These are phyloP conservation scores for Diddensiella caesifluorescens DNA, from an alignment of 805 yeast genomes.

Conservation along the genomic window DNA sequence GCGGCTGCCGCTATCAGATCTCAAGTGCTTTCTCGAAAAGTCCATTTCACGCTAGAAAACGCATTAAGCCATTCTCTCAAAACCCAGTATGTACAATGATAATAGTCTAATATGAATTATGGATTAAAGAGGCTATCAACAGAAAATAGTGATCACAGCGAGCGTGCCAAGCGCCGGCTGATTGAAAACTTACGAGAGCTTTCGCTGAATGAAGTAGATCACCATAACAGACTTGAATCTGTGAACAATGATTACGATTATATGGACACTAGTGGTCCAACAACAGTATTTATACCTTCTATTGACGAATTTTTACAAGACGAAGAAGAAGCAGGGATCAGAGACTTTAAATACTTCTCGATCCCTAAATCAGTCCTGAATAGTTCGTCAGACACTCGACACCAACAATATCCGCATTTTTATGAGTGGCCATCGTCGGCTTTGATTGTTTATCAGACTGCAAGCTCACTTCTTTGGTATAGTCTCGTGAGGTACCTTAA, in stretches of 20 bases:
- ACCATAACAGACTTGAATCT: background rate
- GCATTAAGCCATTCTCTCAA: too few relatives aligned
- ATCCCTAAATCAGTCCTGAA: constrained; percentile 16
- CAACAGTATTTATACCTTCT: constrained; percentile 24
- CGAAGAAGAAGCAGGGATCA: constrained; percentile 10
- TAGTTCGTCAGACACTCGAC: background rate
- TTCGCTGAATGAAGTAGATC: constrained; percentile 7
- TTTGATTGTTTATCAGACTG: constrained; percentile 10
- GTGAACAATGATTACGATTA: constrained; percentile 9
- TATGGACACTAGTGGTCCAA: constrained; percentile 21
- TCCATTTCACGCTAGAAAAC: too few relatives aligned
- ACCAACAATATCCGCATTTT: constrained; percentile 3
- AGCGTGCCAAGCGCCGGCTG: constrained; percentile 38
- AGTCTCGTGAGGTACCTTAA: background rate
- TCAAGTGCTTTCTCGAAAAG: too few relatives aligned
- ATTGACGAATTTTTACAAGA: constrained; percentile 23
- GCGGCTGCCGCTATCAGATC: too few relatives aligned
- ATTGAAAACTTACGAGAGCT: constrained; percentile 13
- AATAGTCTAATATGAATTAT: too few relatives aligned
- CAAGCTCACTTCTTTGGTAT: constrained; percentile 3
- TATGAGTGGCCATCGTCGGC: constrained; percentile 9
- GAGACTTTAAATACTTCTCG: constrained; percentile 15
- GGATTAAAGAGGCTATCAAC: constrained; percentile 5
- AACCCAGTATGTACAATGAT: too few relatives aligned
- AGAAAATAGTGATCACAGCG: constrained; percentile 4